These are phyloP conservation scores for Saccharomycopsis selenospora DNA, from an alignment of 805 yeast genomes.

Conservation along the genomic window DNA sequence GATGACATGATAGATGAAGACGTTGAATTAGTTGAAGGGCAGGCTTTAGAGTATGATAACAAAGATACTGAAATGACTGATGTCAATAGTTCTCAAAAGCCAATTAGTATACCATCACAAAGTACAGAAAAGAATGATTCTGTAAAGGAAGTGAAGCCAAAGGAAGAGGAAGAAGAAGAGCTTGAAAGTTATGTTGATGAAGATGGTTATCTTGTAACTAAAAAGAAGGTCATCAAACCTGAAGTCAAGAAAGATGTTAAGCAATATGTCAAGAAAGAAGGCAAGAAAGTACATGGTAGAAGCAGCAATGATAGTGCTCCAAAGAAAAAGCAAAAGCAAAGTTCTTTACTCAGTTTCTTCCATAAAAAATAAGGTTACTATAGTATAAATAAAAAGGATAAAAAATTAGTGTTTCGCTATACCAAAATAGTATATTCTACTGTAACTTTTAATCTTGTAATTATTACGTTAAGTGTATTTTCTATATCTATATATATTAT, in stretches of 20 bases:
- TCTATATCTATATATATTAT: too few species aligned
- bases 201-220: conserved; percentile 44
- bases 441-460: too few species aligned
- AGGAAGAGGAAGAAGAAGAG: conserved; percentile 19
- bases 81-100: conserved; percentile 22
- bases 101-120: conserved; percentile 31
- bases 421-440: too few species aligned
- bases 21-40: conserved; percentile 19
- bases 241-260: conserved; percentile 20
- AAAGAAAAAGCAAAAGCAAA: conserved; percentile 31
- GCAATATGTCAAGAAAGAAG: conserved; percentile 14
- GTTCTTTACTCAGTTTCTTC: conserved; percentile 43
- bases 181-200: conserved; percentile 35
- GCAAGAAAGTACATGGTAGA: conserved; percentile 9
- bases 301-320: conserved; percentile 11
- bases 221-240: conserved; percentile 22
- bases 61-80: conserved; percentile 25
- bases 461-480: not conserved
- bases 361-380: conserved; percentile 34
- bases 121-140: conserved; percentile 1
- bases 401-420: too few species aligned
- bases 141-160: conserved; percentile 19
- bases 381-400: too few species aligned
- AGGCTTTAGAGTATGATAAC: conserved; percentile 26
- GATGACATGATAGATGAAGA: conserved; percentile 8